Conservation (phyloP, 2,329 filamentous ascomycete genomes). For the Graphilbum fragrans region DNA sequence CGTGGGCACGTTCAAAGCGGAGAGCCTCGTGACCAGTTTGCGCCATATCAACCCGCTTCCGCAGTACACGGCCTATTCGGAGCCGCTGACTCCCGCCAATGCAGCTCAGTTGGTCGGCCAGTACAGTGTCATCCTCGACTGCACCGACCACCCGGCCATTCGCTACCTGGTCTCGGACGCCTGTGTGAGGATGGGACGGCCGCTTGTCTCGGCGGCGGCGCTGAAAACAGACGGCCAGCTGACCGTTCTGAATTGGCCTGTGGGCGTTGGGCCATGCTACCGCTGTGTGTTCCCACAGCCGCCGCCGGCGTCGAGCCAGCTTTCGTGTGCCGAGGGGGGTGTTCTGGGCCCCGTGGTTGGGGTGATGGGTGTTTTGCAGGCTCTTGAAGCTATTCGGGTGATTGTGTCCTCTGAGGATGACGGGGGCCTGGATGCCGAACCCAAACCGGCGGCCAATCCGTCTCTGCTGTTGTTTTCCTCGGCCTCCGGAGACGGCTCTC, state of each 20-base stretch:
- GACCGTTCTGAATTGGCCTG: constrained; percentile 74
- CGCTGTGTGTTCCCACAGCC: constrained; percentile 84
- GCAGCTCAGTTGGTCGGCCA: constrained; percentile 51
- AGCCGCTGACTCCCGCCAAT: constrained; percentile 56
- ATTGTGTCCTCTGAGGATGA: constrained; percentile 31
- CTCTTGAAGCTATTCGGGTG: constrained; percentile 79
- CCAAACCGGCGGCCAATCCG: constrained; percentile 6
- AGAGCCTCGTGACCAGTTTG: constrained; percentile 56
- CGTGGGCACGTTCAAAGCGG: constrained; percentile 68
- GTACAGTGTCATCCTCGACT: constrained; percentile 85
- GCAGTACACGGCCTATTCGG: constrained; percentile 47
- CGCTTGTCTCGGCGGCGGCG: constrained; percentile 81
- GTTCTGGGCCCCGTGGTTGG: constrained; percentile 89
- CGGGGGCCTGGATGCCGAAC: not conserved
- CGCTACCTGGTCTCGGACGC: constrained; percentile 89
- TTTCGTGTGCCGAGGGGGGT: constrained; percentile 84
- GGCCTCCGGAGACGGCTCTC: constrained; percentile 20
- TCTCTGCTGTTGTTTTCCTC: constrained; percentile 37
- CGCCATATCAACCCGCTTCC: constrained; percentile 58
- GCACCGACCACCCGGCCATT: constrained; percentile 84
- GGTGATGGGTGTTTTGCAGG: constrained; percentile 84
- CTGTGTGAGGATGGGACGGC: constrained; percentile 66
- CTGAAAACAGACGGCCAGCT: constrained; percentile 83
- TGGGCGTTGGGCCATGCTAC: constrained; percentile 76
- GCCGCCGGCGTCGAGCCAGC: constrained; percentile 69